Percentiles rank a stretch among this genome's conserved stretches.
Evolutionary conservation across 139 green algal genomes (phyloP).

Genomic region (Trebouxia sp.): DNA sequence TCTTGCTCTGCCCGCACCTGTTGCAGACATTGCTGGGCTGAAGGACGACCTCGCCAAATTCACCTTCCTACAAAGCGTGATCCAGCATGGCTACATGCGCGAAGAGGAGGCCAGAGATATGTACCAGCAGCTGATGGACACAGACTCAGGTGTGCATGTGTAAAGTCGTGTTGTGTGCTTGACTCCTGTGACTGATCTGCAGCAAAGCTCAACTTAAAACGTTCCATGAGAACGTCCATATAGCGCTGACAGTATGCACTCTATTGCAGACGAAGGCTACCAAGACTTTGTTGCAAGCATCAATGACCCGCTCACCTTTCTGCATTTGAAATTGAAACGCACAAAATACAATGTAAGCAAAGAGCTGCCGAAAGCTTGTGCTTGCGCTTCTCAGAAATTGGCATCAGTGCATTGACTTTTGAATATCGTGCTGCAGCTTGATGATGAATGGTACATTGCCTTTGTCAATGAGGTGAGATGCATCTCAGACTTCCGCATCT

Average conservation of each 20-base stretch:
- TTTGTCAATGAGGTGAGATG: constrained; percentile 14
- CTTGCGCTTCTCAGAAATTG: no score
- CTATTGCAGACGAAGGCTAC: not conserved
- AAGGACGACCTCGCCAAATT: not conserved
- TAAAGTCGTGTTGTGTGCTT: no score
- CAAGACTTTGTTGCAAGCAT: constrained; percentile 10
- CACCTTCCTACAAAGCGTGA: constrained; percentile 4
- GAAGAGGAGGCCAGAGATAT: constrained; percentile 9
- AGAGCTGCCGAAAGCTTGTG: not conserved
- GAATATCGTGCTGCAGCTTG: not conserved
- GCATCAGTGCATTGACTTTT: no score
- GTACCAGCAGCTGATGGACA: not conserved
- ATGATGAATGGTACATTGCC: constrained; percentile 18
- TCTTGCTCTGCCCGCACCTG: not conserved
- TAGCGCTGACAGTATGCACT: not conserved
- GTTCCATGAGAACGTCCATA: not conserved
- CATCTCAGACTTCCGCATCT: no score
- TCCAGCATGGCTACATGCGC: not conserved
- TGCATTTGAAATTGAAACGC: not conserved
- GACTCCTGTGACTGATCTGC: no score
- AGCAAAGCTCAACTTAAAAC: not conserved
- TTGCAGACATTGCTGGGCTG: not conserved
- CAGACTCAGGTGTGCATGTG: not conserved
- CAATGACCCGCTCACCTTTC: not conserved
- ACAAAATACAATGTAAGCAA: constrained; percentile 5